Evolutionary conservation across 371 early-diverging fungal genomes (phyloP), one percentile per base, ranked within the genome.

Genomic region (Rhizomucor pusillus): DNA sequence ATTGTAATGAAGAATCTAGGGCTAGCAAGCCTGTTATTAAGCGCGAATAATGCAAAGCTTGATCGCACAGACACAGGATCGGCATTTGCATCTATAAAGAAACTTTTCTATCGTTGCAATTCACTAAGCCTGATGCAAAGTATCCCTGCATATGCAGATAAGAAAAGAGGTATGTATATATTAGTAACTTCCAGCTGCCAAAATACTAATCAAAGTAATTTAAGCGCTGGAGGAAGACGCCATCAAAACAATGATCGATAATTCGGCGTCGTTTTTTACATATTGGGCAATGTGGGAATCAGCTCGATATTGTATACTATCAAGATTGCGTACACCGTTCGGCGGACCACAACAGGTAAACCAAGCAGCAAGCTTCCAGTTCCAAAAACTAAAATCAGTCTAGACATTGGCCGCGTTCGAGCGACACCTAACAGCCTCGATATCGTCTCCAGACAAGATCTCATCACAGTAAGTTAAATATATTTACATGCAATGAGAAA

Each of bases 271-370:
- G 11, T 52, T 84, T 10, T 56, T 88, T 24, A 62, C 59, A 18
- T 89, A 80, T 52, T 92, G 93, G 93, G 81, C 79, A 0, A 63
- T 86, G 35, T 91, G 91, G 91, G 91, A 92, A 62, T 69, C 78
- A 3, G 80, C 90, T 9, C 79, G 91, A 29, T 90, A 84, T 56
- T 89, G 88, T 52, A 78, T 90, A 24, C 49, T 88, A 10, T 79
- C 89, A 11, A 67, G 90, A 43, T 62, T 91, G 50, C 73, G 88
- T 12, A 91, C 90, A 3, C 88, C 90, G 0, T 84, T 87, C 62
- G 91, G 93, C 14, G 79, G 82, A 1, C 90, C 91, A 2, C 80
- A 82, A 39, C 89, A 90, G 67, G 77, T 79, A 69, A 34, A n/a
- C n/a, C n/a, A n/a, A n/a, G n/a, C n/a, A n/a, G n/a, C n/a, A n/a